Conservation (phyloP, 805 yeast species). For the Kregervanrija delftensis region DNA sequence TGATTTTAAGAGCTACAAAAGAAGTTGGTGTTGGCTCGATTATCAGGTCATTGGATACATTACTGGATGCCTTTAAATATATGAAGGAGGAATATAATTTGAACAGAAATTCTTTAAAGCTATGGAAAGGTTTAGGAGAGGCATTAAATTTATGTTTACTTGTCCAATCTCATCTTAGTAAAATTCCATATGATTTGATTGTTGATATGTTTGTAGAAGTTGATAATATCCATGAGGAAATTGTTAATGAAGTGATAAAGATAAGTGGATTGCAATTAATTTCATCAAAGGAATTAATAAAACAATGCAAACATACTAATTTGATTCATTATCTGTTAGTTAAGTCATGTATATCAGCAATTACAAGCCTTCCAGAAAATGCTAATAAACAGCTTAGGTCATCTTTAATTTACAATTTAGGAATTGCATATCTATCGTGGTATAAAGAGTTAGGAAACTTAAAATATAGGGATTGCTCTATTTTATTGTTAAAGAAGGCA, state of each 20-base stretch:
- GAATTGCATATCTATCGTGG: constrained; percentile 52
- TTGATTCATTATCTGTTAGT: constrained; percentile 29
- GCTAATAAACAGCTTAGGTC: constrained; percentile 46
- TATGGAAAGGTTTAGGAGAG: constrained; percentile 65
- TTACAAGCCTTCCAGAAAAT: constrained; percentile 29
- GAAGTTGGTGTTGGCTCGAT: constrained; percentile 55
- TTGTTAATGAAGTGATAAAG: too few relatives aligned
- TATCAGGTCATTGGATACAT: constrained; percentile 53
- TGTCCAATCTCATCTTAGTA: constrained; percentile 46
- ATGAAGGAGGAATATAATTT: constrained; percentile 15
- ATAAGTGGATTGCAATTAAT: too few relatives aligned
- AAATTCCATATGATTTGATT: constrained; percentile 38
- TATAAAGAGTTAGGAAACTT: constrained; percentile 20
- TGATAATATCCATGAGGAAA: not conserved
- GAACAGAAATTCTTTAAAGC: constrained; percentile 35
- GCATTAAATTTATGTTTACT: constrained; percentile 45
- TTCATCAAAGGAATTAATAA: too few relatives aligned
- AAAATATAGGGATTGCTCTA: constrained; percentile 42
- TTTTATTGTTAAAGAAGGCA: constrained; percentile 55
- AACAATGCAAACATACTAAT: too few relatives aligned
- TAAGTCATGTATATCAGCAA: constrained; percentile 40
- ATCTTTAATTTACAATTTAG: constrained; percentile 59
- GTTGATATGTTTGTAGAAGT: constrained; percentile 24
- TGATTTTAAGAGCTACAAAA: constrained; percentile 45
- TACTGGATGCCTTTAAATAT: constrained; percentile 30